phyloP scores from a whole-genome alignment of 176 grass and related monocot genomes.

The Eleusine coracana region DNA sequence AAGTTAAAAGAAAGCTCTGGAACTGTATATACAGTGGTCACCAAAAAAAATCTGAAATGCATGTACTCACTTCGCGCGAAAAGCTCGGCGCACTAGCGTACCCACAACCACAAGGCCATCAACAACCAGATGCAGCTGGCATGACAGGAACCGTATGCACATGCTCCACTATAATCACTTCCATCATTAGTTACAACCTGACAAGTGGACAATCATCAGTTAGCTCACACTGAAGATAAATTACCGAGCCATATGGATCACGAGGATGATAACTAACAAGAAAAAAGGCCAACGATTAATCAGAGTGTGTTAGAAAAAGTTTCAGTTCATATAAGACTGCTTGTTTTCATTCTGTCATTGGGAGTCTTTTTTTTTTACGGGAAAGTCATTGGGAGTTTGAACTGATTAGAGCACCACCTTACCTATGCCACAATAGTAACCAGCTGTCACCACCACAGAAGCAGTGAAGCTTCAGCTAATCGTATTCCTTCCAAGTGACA shows the following conservation, averaged over 20 bases:
- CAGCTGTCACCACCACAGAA: not conserved
- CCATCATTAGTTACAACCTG: constrained; percentile 38
- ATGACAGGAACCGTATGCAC: constrained; percentile 14
- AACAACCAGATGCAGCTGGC: constrained; percentile 4
- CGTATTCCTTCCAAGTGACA: constrained; percentile 47
- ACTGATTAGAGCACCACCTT: not conserved
- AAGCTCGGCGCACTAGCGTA: constrained; percentile 6
- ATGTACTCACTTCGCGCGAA: constrained; percentile 11
- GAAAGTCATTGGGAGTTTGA: not conserved
- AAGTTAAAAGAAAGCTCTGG: not conserved
- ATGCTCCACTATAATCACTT: not conserved
- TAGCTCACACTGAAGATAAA: not conserved
- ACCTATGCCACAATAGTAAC: not conserved
- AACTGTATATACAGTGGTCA: not conserved
- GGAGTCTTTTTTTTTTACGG: not conserved
- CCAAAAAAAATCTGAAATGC: not conserved
- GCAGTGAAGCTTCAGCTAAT: constrained; percentile 33
- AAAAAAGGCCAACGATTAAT: not conserved
- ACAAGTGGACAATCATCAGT: not conserved
- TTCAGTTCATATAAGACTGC: not conserved
- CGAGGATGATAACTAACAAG: not conserved
- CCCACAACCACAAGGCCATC: not conserved
- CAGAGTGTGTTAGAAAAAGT: not conserved
- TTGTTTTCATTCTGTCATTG: too few relatives aligned
- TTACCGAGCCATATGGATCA: not conserved